Conservation (phyloP, 2,329 filamentous ascomycete genomes). For the Hypoxylon sp. region DNA sequence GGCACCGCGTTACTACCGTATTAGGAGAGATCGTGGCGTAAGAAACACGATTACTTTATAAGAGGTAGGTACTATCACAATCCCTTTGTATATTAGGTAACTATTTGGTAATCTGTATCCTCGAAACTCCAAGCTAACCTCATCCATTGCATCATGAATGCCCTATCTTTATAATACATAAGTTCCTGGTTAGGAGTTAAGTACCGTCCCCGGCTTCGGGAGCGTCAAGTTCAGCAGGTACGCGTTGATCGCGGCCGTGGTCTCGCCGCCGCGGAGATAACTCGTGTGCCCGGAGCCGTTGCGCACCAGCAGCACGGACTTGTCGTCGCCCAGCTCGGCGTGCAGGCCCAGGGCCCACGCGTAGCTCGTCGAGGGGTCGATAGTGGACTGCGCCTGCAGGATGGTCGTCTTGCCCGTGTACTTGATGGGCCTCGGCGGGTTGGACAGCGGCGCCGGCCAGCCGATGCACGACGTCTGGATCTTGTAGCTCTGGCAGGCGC, state of each 20-base stretch:
- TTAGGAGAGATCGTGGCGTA: background rate
- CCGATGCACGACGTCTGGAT: slow-evolving; percentile 55
- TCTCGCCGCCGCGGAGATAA: slow-evolving; percentile 50
- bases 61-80: too few species aligned
- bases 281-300: slow-evolving; percentile 58
- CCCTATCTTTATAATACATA: background rate
- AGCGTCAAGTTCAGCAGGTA: slow-evolving; percentile 54
- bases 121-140: background rate
- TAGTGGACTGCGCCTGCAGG: slow-evolving; percentile 55
- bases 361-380: slow-evolving; percentile 57
- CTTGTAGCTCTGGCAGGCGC: slow-evolving; percentile 53
- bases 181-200: slow-evolving; percentile 16
- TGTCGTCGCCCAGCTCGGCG: slow-evolving; percentile 49
- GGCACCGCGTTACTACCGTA: background rate
- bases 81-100: background rate
- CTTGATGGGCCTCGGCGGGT: slow-evolving; percentile 50
- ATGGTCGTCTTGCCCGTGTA: slow-evolving; percentile 51
- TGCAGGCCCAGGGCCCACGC: slow-evolving; percentile 54
- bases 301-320: slow-evolving; percentile 54
- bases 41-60: too few species aligned
- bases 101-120: slow-evolving; percentile 3
- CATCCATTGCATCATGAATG: background rate
- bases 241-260: slow-evolving; percentile 49
- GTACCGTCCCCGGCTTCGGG: slow-evolving; percentile 48
- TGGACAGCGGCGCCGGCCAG: slow-evolving; percentile 55